Evolutionary conservation across 345 rosid species (phyloP).

Genomic region (Limnanthes douglasii): DNA sequence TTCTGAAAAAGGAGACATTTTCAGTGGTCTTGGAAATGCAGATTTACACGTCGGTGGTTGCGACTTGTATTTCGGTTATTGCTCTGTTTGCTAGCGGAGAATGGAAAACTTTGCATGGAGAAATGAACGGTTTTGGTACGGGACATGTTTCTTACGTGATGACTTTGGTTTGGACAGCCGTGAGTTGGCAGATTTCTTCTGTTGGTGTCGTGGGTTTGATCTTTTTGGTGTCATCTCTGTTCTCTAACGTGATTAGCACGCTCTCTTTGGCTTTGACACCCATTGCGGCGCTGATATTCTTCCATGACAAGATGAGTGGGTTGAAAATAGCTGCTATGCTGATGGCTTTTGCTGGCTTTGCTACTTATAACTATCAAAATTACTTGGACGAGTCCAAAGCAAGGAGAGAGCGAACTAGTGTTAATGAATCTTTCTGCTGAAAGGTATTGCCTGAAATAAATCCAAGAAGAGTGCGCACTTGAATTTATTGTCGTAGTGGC

Average conservation of each 20-base stretch:
- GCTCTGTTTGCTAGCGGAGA: constrained; percentile 49
- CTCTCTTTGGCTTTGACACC: constrained; percentile 48
- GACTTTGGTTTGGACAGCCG: constrained; percentile 38
- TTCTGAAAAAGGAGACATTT: constrained; percentile 36
- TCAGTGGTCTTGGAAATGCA: constrained; percentile 47
- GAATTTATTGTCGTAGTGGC: too few relatives aligned
- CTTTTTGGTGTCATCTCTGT: constrained; percentile 50
- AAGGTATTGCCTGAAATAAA: too few relatives aligned
- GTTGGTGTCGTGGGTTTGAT: constrained; percentile 68
- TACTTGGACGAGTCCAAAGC: constrained; percentile 32
- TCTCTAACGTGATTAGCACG: constrained; percentile 61
- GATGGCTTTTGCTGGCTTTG: constrained; percentile 48
- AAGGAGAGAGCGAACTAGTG: constrained; percentile 18
- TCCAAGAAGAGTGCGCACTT: too few relatives aligned
- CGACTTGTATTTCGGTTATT: constrained; percentile 18
- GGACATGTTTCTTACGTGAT: constrained; percentile 38
- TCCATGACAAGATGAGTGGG: constrained; percentile 54
- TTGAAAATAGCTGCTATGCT: constrained; percentile 51
- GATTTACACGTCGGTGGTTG: constrained; percentile 35
- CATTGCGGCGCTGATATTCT: constrained; percentile 30
- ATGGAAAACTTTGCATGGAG: constrained; percentile 45
- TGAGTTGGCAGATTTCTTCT: constrained; percentile 53
- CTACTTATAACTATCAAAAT: constrained; percentile 42
- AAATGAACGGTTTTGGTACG: constrained; percentile 26
- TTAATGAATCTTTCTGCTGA: too few relatives aligned